These are phyloP conservation scores for Fusarium coffeatum DNA, from an alignment of 2,329 filamentous ascomycete species.

Conservation along the genomic window DNA sequence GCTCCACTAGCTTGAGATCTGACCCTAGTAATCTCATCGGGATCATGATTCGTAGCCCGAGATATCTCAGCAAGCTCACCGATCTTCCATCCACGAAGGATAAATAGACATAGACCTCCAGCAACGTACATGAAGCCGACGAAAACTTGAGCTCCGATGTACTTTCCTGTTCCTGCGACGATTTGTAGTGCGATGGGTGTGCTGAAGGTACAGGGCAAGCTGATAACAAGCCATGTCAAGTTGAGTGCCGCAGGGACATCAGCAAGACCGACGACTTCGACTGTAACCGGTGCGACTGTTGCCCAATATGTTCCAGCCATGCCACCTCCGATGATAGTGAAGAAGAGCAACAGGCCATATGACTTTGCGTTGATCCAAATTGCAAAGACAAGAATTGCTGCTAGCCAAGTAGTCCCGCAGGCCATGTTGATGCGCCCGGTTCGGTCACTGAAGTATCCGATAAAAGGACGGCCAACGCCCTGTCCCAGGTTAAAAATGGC, in stretches of 20 bases:
- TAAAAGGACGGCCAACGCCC: slow-evolving; percentile 75
- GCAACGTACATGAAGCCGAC: slow-evolving; percentile 70
- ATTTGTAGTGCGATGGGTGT: slow-evolving; percentile 73
- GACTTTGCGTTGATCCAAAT: slow-evolving; percentile 76
- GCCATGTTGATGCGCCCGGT: slow-evolving; percentile 81
- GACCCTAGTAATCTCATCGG: slow-evolving; percentile 48
- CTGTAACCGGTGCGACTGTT: slow-evolving; percentile 74
- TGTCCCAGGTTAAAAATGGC: slow-evolving; percentile 77
- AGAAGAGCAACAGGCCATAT: slow-evolving; percentile 77
- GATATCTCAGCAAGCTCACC: slow-evolving; percentile 50
- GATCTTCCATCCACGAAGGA: slow-evolving; percentile 55
- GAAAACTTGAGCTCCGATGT: slow-evolving; percentile 67
- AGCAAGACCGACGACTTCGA: slow-evolving; percentile 78
- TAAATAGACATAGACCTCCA: slow-evolving; percentile 52
- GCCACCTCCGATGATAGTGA: slow-evolving; percentile 75
- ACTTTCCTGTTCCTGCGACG: slow-evolving; percentile 57
- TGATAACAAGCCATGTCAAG: slow-evolving; percentile 77
- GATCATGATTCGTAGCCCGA: slow-evolving; percentile 47
- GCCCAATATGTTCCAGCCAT: slow-evolving; percentile 80
- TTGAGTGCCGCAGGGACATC: slow-evolving; percentile 75
- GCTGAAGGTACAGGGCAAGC: slow-evolving; percentile 76
- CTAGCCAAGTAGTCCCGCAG: slow-evolving; percentile 70
- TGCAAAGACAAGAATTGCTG: slow-evolving; percentile 73
- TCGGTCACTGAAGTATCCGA: slow-evolving; percentile 78
- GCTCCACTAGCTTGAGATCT: slow-evolving; percentile 49